These are phyloP conservation scores for Pouteria glomerata DNA, from an alignment of 148 eudicot genomes.

Conservation along the genomic window DNA sequence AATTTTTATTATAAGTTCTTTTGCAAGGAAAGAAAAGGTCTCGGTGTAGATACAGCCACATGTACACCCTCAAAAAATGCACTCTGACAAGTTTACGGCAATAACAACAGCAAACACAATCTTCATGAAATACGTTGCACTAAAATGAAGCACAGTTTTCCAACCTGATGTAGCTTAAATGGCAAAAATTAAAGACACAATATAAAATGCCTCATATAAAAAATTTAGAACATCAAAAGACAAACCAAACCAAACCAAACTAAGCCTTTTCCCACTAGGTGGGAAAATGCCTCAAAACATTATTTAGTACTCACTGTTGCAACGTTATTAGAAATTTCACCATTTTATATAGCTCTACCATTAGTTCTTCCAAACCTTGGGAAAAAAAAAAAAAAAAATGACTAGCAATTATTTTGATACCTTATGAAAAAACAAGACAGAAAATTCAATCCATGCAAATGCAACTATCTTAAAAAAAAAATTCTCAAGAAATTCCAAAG, in stretches of 20 bases:
- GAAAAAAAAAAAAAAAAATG: too few relatives aligned
- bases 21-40: too few relatives aligned
- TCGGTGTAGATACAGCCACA: too few relatives aligned
- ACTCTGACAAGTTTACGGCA: neutral
- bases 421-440: neutral
- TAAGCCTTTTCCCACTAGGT: too few relatives aligned
- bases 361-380: conserved; percentile 13
- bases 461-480: neutral
- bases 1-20: too few relatives aligned
- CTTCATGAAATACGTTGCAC: neutral
- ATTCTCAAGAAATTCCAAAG: too few relatives aligned
- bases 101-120: neutral
- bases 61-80: too few relatives aligned
- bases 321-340: neutral
- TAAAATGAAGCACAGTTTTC: neutral
- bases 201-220: neutral
- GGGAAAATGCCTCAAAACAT: neutral
- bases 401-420: neutral
- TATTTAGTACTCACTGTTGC: conserved; percentile 10
- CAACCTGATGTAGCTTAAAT: neutral
- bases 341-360: conserved; percentile 5
- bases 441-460: neutral
- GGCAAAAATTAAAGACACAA: neutral
- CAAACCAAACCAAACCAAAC: too few relatives aligned
- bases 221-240: conserved; percentile 5